These are phyloP conservation scores for Botryosphaeria agaves DNA, from an alignment of 2,329 filamentous ascomycete species.

Conservation along the genomic window DNA sequence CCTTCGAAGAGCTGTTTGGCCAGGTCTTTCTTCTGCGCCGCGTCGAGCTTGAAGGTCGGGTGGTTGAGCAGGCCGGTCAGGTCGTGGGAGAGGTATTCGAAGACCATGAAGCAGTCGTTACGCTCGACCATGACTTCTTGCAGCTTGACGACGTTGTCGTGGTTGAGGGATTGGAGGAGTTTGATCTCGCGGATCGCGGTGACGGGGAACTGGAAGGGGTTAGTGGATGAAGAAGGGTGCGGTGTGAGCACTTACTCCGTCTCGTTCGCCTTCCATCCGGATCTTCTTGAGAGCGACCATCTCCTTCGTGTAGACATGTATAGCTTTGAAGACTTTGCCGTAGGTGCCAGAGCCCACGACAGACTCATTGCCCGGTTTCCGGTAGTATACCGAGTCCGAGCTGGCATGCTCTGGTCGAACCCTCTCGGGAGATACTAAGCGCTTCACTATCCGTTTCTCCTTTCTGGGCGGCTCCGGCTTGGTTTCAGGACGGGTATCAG, in stretches of 20 bases:
- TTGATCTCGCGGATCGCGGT: slow-evolving; percentile 87
- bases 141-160: slow-evolving; percentile 66
- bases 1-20: slow-evolving; percentile 88
- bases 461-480: slow-evolving; percentile 28
- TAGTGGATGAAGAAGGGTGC: slow-evolving; percentile 6
- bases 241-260: slow-evolving; percentile 37
- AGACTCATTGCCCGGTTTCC: slow-evolving; percentile 94
- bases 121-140: slow-evolving; percentile 95
- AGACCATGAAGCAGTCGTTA: slow-evolving; percentile 99
- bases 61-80: slow-evolving; percentile 90
- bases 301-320: slow-evolving; percentile 77
- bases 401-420: slow-evolving; percentile 57
- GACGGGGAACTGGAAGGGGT: slow-evolving; percentile 47
- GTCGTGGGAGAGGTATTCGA: slow-evolving; percentile 94
- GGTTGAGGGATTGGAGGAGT: slow-evolving; percentile 69
- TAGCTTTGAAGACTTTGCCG: slow-evolving; percentile 86
- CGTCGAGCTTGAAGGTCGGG: slow-evolving; percentile 71
- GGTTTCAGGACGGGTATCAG: slow-evolving; percentile 17
- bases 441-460: slow-evolving; percentile 51
- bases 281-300: slow-evolving; percentile 80
- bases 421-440: too few species aligned
- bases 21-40: slow-evolving; percentile 80
- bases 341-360: slow-evolving; percentile 93
- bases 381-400: slow-evolving; percentile 82
- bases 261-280: slow-evolving; percentile 81